Base-by-base conservation (phyloP, 805 yeast species). In the Saccharomyces mikatae region DNA sequence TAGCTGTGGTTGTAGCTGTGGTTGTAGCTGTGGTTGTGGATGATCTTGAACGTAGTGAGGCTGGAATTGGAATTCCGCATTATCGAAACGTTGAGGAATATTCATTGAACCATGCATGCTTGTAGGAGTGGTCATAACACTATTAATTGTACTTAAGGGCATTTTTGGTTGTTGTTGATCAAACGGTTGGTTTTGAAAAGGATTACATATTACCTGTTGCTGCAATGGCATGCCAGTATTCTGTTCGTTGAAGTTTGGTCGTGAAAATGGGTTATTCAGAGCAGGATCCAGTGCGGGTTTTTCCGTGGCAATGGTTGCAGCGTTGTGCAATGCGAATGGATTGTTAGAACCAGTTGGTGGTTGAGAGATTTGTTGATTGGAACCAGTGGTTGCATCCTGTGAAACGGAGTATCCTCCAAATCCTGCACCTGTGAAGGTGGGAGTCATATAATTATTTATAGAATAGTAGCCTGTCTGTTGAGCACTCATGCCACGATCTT, bases 361-460 rank as follows among this genome's bases (percentile, higher is more conserved):
- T 24, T 59, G 62, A 32, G 54, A 55, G 44, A 49, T 30, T 44
- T 54, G 36, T 26, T 27, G 36, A 6, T 62, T 32, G 32, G 53
- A 22, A 44, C 53, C 29, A 4, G 32, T 21, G 13, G 29, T 47
- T 50, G 47, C 44, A 56, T 41, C 66, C 63, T 41, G 68, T 55
- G 47, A 55, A 61, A 70, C 73, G 2, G 68, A 53, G 61, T 75
- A 78, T 1, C 82, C 83, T 11, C 86, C 86, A 66, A 82, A 81
- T 0, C 86, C 87, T 36, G 76, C 76, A 13, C 85, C 86, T 5
- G 85, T 81, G 57, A 69, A 74, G 9, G 51, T 30, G 68, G 56
- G 41, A 13, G 62, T 65, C 24, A 69, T 50, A 29, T 54, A 62
- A 48, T 58, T 52, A 48, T 58, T 55, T 24, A 62, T 52, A 22